These are phyloP conservation scores for Calcarisporium arbuscula DNA, from an alignment of 2,329 filamentous ascomycete species.

Conservation along the genomic window DNA sequence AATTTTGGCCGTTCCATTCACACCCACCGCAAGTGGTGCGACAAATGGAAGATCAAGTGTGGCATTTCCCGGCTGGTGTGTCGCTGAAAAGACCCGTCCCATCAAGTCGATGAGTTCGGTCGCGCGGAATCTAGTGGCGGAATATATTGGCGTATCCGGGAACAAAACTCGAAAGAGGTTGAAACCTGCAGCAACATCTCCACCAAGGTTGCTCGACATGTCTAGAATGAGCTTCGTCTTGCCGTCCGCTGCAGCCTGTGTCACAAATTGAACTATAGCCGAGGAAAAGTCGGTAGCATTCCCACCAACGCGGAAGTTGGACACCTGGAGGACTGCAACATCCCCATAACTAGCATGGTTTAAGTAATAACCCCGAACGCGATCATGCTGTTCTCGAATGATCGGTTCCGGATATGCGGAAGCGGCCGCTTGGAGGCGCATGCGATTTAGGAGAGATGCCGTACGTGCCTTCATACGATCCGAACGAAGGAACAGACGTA, in stretches of 20 bases:
- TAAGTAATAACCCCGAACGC: background rate
- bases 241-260: constrained; percentile 21
- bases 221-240: constrained; percentile 54
- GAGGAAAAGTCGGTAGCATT: constrained; percentile 10
- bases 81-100: too few relatives aligned
- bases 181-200: constrained; percentile 38
- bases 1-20: too few relatives aligned
- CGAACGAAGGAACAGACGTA: too few relatives aligned
- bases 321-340: constrained; percentile 3
- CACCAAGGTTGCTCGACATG: constrained; percentile 54
- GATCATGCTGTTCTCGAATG: constrained; percentile 3
- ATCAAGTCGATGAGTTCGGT: constrained; percentile 3
- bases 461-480: too few relatives aligned
- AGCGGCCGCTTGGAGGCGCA: too few relatives aligned
- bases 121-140: constrained; percentile 7
- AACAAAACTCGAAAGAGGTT: constrained; percentile 40
- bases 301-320: background rate
- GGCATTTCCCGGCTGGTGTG: too few relatives aligned
- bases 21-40: too few relatives aligned
- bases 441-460: too few relatives aligned
- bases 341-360: background rate
- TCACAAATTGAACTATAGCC: constrained; percentile 34
- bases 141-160: constrained; percentile 13
- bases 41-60: too few relatives aligned
- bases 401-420: constrained; percentile 6